These are phyloP conservation scores for Penicillium oxalicum DNA, from an alignment of 2,329 filamentous ascomycete species.

Conservation along the genomic window DNA sequence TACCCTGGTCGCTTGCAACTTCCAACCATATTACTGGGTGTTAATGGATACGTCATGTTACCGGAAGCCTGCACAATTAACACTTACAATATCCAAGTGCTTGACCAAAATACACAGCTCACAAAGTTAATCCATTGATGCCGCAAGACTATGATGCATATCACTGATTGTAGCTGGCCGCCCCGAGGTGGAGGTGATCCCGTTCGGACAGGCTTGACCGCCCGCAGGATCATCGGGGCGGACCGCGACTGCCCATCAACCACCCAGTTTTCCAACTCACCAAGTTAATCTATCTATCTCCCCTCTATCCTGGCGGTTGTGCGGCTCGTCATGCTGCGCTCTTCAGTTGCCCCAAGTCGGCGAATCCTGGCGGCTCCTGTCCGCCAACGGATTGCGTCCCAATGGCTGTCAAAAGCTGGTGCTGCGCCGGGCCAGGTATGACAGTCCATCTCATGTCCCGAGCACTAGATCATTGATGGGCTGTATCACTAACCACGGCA, in stretches of 20 bases:
- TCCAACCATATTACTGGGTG: too few relatives aligned
- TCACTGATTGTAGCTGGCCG: too few relatives aligned
- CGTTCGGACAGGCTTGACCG: conserved; percentile 20
- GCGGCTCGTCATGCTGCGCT: conserved; percentile 52
- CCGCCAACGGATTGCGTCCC: conserved; percentile 33
- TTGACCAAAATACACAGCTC: too few relatives aligned
- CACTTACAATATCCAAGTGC: too few relatives aligned
- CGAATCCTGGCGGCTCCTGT: conserved; percentile 36
- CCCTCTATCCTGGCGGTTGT: conserved; percentile 29
- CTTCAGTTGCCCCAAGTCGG: conserved; percentile 46
- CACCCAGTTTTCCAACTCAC: conserved; percentile 28
- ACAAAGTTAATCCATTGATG: too few relatives aligned
- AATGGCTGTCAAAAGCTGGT: conserved; percentile 40
- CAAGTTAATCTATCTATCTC: conserved; percentile 20
- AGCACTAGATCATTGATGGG: neutral
- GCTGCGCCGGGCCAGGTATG: conserved; percentile 39
- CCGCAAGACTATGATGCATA: too few relatives aligned
- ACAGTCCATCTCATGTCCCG: conserved; percentile 10
- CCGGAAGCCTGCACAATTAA: too few relatives aligned
- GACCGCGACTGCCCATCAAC: conserved; percentile 34
- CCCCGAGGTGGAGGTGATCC: too few relatives aligned
- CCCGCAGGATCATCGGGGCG: conserved; percentile 32
- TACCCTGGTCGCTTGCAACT: too few relatives aligned
- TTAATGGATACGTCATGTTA: too few relatives aligned
- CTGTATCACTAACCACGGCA: conserved; percentile 20